Base-by-base conservation (phyloP, 345 rosid genomes). In the Boechera stricta region DNA sequence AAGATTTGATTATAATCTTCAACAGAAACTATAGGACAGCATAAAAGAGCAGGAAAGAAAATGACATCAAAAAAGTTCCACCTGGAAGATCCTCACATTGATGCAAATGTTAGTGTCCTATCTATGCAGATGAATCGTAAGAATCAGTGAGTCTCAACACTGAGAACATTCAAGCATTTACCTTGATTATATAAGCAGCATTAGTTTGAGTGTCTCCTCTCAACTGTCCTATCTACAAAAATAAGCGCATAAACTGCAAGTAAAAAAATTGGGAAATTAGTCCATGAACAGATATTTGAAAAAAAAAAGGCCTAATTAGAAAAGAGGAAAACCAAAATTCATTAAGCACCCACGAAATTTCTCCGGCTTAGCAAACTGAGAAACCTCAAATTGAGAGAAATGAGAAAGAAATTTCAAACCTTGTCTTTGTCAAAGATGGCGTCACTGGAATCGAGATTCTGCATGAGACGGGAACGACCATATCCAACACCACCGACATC, bases 161-260 rank as follows among this genome's bases (percentile, higher is more conserved):
- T 56, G 1, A 53, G 4, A 41, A 58, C 48, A 39, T 44, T 16
- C 7, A 18, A 64, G 21, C 32, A 28, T 15, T 60, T 61, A 73
- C 78, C 82, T 79, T 74, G 71, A 79, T 74, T 16, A 89, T 65
- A 76, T 91, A 93, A 4, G 94, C 86, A 81, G 97, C 88, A 81
- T 87, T 87, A 54, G 85, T 85, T 52, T 84, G 85, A 82, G 76
- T 33, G 55, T 86, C 91, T 78, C 88, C 97, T 81, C 87, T 91
- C 61, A 84, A 80, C 52, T 81, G 79, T 66, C 78, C 82, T 79
- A 91, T 91, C 97, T 91, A 87, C 94, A 95, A 70, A 92, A 21
- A 21, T 21, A 21, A 21, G 24, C 24, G 24, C 24, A 21, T 1
- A 21, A 21, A 21, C 1, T 21, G 24, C 24, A 21, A 21, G 24